These are phyloP conservation scores for Neurospora sp. DNA, from an alignment of 495 filamentous ascomycete species.

Conservation along the genomic window DNA sequence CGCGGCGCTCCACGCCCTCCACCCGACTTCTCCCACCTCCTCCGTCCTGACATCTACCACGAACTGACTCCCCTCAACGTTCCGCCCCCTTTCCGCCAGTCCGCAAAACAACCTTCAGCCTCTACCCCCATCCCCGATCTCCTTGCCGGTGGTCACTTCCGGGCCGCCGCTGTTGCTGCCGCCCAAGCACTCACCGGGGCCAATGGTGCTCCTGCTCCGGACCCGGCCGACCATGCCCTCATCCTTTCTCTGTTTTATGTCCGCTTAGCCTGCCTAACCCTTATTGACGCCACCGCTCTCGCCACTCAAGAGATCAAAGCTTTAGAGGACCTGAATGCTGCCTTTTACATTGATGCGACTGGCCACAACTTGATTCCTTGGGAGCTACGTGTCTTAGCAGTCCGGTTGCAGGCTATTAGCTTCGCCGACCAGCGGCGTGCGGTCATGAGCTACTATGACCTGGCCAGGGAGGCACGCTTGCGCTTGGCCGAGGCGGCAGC, in stretches of 20 bases:
- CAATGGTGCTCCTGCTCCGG: slow-evolving; percentile 31
- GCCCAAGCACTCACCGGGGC: slow-evolving; percentile 54
- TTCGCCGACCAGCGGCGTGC: slow-evolving; percentile 74
- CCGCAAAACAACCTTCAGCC: slow-evolving; percentile 32
- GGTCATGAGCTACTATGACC: slow-evolving; percentile 82
- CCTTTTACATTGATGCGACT: slow-evolving; percentile 51
- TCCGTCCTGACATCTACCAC: slow-evolving; percentile 73
- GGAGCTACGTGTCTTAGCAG: slow-evolving; percentile 71
- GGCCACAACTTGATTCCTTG: slow-evolving; percentile 64
- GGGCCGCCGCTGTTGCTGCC: slow-evolving; percentile 63
- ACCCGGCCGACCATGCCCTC: slow-evolving; percentile 44
- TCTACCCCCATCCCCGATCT: slow-evolving; percentile 44
- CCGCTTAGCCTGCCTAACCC: slow-evolving; percentile 71
- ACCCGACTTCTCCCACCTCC: slow-evolving; percentile 72
- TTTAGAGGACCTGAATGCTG: slow-evolving; percentile 67
- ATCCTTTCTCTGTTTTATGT: slow-evolving; percentile 76
- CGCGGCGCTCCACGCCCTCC: slow-evolving; percentile 19
- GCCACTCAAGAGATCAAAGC: slow-evolving; percentile 81
- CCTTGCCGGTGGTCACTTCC: slow-evolving; percentile 51
- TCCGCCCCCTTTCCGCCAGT: slow-evolving; percentile 51
- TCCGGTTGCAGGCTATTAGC: slow-evolving; percentile 74
- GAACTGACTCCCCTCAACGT: slow-evolving; percentile 56
- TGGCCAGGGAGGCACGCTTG: slow-evolving; percentile 63
- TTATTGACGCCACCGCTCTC: slow-evolving; percentile 55
- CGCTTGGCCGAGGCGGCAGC: slow-evolving; percentile 31